Conservation (phyloP, 345 rosid species). For the Raphanus raphanistrum region DNA sequence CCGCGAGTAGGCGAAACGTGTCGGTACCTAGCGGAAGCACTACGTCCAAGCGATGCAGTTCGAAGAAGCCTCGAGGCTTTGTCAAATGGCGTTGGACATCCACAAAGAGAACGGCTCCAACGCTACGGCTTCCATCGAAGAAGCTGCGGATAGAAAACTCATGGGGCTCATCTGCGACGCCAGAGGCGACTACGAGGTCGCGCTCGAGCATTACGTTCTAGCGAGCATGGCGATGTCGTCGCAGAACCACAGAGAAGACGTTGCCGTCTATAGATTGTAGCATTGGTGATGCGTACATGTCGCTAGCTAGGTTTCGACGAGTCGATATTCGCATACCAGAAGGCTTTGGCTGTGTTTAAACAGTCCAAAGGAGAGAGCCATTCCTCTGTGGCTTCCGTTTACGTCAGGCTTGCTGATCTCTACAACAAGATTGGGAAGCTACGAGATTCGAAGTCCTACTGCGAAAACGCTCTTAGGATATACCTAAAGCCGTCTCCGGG, state of each 20-base stretch:
- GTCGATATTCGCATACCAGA: constrained; percentile 83
- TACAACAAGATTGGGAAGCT: constrained; percentile 76
- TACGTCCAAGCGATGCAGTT: constrained; percentile 86
- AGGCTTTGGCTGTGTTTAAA: constrained; percentile 74
- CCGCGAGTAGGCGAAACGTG: constrained; percentile 81
- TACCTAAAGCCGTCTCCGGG: constrained; percentile 60
- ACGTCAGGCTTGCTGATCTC: constrained; percentile 81
- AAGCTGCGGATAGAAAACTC: constrained; percentile 84
- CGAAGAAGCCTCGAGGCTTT: constrained; percentile 78
- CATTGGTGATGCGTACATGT: constrained; percentile 86
- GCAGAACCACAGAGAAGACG: constrained; percentile 60
- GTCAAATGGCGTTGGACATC: constrained; percentile 74
- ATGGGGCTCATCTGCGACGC: constrained; percentile 87
- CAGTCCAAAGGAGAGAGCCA: constrained; percentile 78
- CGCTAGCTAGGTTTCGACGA: constrained; percentile 88
- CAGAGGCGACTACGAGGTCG: constrained; percentile 70
- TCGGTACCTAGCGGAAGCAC: constrained; percentile 81
- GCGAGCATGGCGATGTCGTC: constrained; percentile 91
- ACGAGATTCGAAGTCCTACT: constrained; percentile 77
- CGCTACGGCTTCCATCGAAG: constrained; percentile 56
- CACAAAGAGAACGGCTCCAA: constrained; percentile 63
- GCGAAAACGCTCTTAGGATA: constrained; percentile 77
- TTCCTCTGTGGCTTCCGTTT: constrained; percentile 80
- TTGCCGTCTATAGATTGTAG: constrained; percentile 85
- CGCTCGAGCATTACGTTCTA: constrained; percentile 84